These are phyloP conservation scores for Penicillium cinerascens DNA, from an alignment of 495 filamentous ascomycete genomes.

Conservation along the genomic window DNA sequence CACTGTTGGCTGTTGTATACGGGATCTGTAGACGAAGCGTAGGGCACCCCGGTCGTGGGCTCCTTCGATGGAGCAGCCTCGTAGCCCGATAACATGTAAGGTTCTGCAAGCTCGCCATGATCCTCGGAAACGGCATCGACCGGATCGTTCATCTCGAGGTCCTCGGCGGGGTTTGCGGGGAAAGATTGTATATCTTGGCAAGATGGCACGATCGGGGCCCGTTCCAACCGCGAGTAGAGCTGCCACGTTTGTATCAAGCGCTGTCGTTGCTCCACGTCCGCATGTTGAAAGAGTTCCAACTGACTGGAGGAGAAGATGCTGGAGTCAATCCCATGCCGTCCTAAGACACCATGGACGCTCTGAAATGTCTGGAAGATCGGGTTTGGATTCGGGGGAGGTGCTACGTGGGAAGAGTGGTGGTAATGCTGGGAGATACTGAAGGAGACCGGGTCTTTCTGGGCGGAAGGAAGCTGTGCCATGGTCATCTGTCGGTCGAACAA, in stretches of 20 bases:
- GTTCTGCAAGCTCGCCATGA: slow-evolving; percentile 47
- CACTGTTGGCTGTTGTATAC: slow-evolving; percentile 52
- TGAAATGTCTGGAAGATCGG: not conserved
- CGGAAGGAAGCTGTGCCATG: slow-evolving; percentile 17
- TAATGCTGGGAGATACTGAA: slow-evolving; percentile 76
- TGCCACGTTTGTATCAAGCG: slow-evolving; percentile 66
- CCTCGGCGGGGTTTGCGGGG: slow-evolving; percentile 30
- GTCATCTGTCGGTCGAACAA: slow-evolving; percentile 64
- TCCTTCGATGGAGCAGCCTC: slow-evolving; percentile 40
- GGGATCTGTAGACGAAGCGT: slow-evolving; percentile 58
- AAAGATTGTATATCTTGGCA: not conserved
- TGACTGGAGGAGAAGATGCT: slow-evolving; percentile 53
- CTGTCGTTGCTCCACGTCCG: slow-evolving; percentile 53
- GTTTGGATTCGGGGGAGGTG: slow-evolving; percentile 7
- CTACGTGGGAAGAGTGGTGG: slow-evolving; percentile 63
- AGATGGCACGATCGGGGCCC: not conserved
- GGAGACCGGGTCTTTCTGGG: slow-evolving; percentile 36
- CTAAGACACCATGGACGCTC: slow-evolving; percentile 32
- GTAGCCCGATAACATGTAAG: slow-evolving; percentile 70
- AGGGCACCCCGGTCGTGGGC: slow-evolving; percentile 40
- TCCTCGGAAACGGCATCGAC: slow-evolving; percentile 10
- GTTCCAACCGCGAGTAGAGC: slow-evolving; percentile 38
- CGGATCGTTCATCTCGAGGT: slow-evolving; percentile 50
- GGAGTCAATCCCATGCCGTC: slow-evolving; percentile 52
- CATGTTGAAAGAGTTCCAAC: slow-evolving; percentile 57